Conservation (phyloP, 441 rosid genomes). For the Brassica hybrid region DNA sequence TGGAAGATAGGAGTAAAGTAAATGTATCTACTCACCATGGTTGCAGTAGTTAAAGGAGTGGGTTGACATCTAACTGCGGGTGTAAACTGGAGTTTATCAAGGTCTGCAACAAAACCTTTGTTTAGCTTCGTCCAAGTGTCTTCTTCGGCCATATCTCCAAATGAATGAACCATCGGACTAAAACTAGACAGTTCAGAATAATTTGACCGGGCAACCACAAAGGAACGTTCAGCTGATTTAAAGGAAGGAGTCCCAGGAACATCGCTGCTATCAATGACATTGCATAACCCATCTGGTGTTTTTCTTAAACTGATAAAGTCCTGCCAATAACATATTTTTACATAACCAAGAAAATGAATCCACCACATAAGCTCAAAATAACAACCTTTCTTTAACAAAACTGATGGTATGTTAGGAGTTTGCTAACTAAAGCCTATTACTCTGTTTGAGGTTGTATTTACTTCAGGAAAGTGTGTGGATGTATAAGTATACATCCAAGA, state of each 20-base stretch:
- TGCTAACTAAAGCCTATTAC: slow-evolving; percentile 1
- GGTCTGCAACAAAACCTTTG: slow-evolving; percentile 82
- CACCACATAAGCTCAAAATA: slow-evolving; percentile 3
- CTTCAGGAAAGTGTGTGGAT: slow-evolving; percentile 1
- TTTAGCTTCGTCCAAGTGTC: slow-evolving; percentile 93
- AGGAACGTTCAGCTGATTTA: slow-evolving; percentile 65
- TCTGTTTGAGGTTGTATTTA: background rate
- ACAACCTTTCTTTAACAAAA: background rate
- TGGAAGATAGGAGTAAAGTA: slow-evolving; percentile 19
- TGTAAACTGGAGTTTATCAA: slow-evolving; percentile 75
- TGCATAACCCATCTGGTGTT: slow-evolving; percentile 50
- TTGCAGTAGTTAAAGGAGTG: slow-evolving; percentile 52
- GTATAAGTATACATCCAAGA: background rate
- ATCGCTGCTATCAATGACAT: slow-evolving; percentile 50
- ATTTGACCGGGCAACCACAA: slow-evolving; percentile 76
- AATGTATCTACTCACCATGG: slow-evolving; percentile 64
- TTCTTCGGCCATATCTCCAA: slow-evolving; percentile 87
- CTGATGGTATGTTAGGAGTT: slow-evolving; percentile 3
- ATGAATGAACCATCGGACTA: slow-evolving; percentile 82
- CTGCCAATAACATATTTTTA: slow-evolving; percentile 29
- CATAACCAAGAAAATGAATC: slow-evolving; percentile 14
- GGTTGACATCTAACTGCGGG: slow-evolving; percentile 73
- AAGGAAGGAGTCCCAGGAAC: slow-evolving; percentile 62
- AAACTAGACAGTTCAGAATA: slow-evolving; percentile 60
- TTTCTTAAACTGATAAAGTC: slow-evolving; percentile 41